Conservation (phyloP, 768 basidiomycete genomes). For the Pilatotrama ljubarskyi region DNA sequence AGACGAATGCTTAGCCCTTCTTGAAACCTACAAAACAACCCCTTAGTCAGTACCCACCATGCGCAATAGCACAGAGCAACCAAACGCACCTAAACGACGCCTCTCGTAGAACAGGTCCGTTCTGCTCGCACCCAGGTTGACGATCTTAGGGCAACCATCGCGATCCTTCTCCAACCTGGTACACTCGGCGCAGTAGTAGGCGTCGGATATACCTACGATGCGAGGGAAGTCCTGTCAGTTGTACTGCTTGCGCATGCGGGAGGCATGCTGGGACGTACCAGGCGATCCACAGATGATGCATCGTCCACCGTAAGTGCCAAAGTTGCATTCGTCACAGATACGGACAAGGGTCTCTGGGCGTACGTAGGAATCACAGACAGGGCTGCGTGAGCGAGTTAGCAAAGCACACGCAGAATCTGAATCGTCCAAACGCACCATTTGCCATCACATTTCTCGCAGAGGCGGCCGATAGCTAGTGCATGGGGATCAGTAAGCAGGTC, state of each 20-base stretch:
- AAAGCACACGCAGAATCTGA: too few relatives aligned
- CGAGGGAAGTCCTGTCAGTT: neutral
- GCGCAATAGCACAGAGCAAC: neutral
- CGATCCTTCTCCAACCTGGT: constrained; percentile 96
- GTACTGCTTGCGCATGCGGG: neutral
- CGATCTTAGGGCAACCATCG: constrained; percentile 98
- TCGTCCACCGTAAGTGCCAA: constrained; percentile 94
- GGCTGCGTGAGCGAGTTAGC: constrained; percentile 47
- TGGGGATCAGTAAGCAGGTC: constrained; percentile 12
- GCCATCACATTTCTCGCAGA: constrained; percentile 99
- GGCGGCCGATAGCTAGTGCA: constrained; percentile 84
- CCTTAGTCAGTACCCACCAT: neutral
- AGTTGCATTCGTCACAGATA: constrained; percentile 99
- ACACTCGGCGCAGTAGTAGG: constrained; percentile 98
- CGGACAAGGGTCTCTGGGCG: constrained; percentile 96
- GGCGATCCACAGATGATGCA: constrained; percentile 98
- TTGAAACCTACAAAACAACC: constrained; percentile 57
- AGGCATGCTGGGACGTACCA: constrained; percentile 46
- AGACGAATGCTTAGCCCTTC: constrained; percentile 43
- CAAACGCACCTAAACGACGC: constrained; percentile 68
- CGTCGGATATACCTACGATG: constrained; percentile 88
- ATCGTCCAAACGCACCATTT: constrained; percentile 74
- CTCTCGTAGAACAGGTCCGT: constrained; percentile 93
- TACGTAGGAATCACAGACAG: constrained; percentile 98
- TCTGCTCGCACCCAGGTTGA: constrained; percentile 91